phyloP scores from a whole-genome alignment of 2,329 filamentous ascomycete genomes.

The Aspergillus fumigatiaffinis region DNA sequence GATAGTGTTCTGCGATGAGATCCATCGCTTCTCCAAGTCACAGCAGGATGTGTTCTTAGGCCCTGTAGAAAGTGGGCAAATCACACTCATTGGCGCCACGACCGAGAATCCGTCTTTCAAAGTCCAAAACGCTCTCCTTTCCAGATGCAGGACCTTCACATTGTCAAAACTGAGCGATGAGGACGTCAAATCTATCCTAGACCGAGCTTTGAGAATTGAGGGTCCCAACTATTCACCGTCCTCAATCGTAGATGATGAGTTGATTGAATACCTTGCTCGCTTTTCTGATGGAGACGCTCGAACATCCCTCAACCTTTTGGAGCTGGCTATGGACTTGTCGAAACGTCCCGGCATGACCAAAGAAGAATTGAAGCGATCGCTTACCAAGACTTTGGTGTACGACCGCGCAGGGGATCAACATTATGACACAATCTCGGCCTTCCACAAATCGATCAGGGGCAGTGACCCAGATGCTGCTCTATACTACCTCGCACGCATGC shows the following conservation, averaged over 20 bases:
- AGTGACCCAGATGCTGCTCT: constrained; percentile 81
- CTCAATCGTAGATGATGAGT: constrained; percentile 66
- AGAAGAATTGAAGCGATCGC: constrained; percentile 70
- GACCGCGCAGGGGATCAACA: constrained; percentile 94
- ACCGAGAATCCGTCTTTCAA: constrained; percentile 98
- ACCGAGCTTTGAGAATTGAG: constrained; percentile 68
- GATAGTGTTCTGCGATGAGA: constrained; percentile 97
- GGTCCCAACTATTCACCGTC: constrained; percentile 47
- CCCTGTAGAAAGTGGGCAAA: constrained; percentile 83
- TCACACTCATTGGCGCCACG: constrained; percentile 90
- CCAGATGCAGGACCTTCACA: constrained; percentile 86
- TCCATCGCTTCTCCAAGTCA: constrained; percentile 83
- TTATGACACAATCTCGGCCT: constrained; percentile 95
- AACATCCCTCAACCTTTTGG: constrained; percentile 86
- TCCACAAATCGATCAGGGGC: constrained; percentile 92
- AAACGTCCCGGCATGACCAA: constrained; percentile 63
- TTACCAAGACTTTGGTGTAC: constrained; percentile 92
- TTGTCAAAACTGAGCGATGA: constrained; percentile 69
- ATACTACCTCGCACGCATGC: constrained; percentile 94
- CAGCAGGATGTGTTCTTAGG: constrained; percentile 95
- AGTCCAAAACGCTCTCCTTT: constrained; percentile 80
- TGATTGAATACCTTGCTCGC: constrained; percentile 75
- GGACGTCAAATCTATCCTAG: constrained; percentile 69
- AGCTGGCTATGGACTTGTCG: constrained; percentile 78
- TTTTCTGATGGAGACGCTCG: constrained; percentile 92